Conservation (phyloP, 495 filamentous ascomycete species). For the Extremus antarcticus region DNA sequence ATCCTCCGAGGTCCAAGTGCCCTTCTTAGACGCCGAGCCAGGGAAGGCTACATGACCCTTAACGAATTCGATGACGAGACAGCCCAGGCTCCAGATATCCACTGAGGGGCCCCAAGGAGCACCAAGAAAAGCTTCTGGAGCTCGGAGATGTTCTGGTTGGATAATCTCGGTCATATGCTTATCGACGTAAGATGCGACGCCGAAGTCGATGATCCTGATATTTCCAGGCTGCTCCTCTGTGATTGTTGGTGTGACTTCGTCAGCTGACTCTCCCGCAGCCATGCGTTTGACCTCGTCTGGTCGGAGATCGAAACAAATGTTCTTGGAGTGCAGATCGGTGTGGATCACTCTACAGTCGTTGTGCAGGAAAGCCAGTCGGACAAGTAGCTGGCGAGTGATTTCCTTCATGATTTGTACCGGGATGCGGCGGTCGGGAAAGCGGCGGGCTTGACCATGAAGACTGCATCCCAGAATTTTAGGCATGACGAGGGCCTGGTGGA, state of each 20-base stretch:
- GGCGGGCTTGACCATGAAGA: neutral
- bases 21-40: neutral
- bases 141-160: slow-evolving; percentile 35
- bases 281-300: slow-evolving; percentile 24
- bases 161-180: slow-evolving; percentile 32
- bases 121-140: slow-evolving; percentile 39
- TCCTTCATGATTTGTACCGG: slow-evolving; percentile 4
- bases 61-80: slow-evolving; percentile 20
- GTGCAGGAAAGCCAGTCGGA: slow-evolving; percentile 1
- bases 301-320: slow-evolving; percentile 24
- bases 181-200: slow-evolving; percentile 24
- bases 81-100: slow-evolving; percentile 41
- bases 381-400: slow-evolving; percentile 3
- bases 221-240: neutral
- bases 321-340: slow-evolving; percentile 27
- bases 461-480: neutral
- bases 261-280: slow-evolving; percentile 3
- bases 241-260: neutral
- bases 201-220: slow-evolving; percentile 2
- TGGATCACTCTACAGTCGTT: slow-evolving; percentile 4
- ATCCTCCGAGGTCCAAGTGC: slow-evolving; percentile 2
- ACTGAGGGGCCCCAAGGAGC: slow-evolving; percentile 31
- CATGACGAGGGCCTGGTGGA: neutral
- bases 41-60: slow-evolving; percentile 2
- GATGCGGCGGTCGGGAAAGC: slow-evolving; percentile 9